Conservation (phyloP, 106 monocot species). For the Allium fistulosum region DNA sequence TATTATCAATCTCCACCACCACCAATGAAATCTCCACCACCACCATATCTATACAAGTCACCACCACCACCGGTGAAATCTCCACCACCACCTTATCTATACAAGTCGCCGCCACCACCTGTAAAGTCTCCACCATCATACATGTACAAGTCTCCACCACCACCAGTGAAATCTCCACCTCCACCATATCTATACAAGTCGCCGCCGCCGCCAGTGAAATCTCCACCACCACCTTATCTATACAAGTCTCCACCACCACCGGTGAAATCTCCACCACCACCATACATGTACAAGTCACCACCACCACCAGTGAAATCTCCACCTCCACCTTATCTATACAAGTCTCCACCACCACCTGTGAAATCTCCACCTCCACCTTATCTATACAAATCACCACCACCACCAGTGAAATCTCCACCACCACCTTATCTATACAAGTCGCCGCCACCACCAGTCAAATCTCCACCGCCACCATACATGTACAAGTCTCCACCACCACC, state of each 20-base stretch:
- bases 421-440: constrained; percentile 8
- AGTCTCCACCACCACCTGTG: constrained; percentile 18
- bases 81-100: constrained; percentile 1
- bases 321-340: constrained; percentile 10
- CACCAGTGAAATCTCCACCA: not conserved
- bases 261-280: constrained; percentile 4
- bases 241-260: constrained; percentile 15
- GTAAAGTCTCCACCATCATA: constrained; percentile 15
- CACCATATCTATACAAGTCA: not conserved
- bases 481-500: constrained; percentile 1
- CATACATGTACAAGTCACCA: constrained; percentile 12
- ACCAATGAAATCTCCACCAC: not conserved
- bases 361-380: constrained; percentile 10
- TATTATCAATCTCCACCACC: not conserved
- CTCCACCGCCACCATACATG: not conserved
- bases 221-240: constrained; percentile 2
- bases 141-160: constrained; percentile 17
- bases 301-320: constrained; percentile 15
- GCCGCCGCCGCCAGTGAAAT: constrained; percentile 3
- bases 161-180: constrained; percentile 5
- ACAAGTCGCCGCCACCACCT: constrained; percentile 22
- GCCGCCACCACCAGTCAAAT: constrained; percentile 4
- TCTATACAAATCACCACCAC: constrained; percentile 4
- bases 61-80: not conserved
- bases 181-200: not conserved